Base-by-base conservation (phyloP, 164 flowering plant genomes). In the Stephania yunnanensis region DNA sequence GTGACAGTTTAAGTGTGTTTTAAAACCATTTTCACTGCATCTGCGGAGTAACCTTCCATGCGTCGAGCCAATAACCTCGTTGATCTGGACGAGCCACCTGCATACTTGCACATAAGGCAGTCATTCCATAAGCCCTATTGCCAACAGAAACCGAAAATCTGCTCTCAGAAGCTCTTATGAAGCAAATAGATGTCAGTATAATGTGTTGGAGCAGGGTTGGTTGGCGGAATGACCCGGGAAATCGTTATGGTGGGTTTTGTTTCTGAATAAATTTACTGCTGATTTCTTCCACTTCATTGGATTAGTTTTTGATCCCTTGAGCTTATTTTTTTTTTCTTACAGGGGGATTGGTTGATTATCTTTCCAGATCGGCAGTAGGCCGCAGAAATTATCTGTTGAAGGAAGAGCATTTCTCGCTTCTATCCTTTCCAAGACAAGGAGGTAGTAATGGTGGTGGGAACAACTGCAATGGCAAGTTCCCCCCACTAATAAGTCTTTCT, bases 271-370 rank as follows among this genome's bases (percentile, higher is more conserved):
- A 25, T 72, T 58, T 42, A 42, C 25, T 52, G n/a, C 1, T 72
- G 0, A 70, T 44, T 46, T 46, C 7, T 71, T 80, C 45, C 53
- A 45, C 66, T 25, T 73, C 52, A 19, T 30, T 78, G 80, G 76
- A 82, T 81, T 79, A 22, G 70, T 75, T 72, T 78, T 73, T 85
- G 79, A 80, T 84, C 84, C 70, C 82, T 64, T 87, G 48, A 25
- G 74, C 80, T 68, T 81, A 70, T 80, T 65, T 68, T 81, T 70
- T 80, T 65, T 76, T 89, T 80, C 80, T 84, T 80, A 83, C 89
- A 91, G 92, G 93, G 81, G 87, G 78, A 30, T 82, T 85, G 88
- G 87, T 86, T 86, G 86, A 87, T 86, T 83, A 85, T 81, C 79
- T 85, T 82, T 81, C 83, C 81, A 84, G 87, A 82, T 86, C 80